These are phyloP conservation scores for Pseudocercospora cruenta DNA, from an alignment of 2,329 filamentous ascomycete species.

Conservation along the genomic window DNA sequence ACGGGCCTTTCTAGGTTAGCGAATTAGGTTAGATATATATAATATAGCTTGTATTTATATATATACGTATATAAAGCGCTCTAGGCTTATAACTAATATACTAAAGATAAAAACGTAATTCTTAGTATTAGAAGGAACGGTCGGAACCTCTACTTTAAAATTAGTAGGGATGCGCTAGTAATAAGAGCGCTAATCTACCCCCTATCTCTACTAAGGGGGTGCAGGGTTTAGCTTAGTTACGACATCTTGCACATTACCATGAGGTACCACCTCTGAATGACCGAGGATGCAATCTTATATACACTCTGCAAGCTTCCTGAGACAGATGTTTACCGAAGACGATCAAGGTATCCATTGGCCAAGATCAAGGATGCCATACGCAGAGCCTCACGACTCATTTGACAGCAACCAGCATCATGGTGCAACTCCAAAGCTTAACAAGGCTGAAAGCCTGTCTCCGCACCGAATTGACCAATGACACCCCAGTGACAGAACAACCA, in stretches of 20 bases:
- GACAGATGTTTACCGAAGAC: neutral
- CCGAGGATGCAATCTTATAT: neutral
- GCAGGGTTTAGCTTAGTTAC: no score
- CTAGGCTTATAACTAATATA: no score
- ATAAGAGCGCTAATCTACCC: no score
- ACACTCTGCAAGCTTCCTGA: constrained; percentile 2
- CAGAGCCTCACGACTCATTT: constrained; percentile 7
- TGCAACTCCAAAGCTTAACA: neutral
- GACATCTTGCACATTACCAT: neutral
- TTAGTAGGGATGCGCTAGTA: no score
- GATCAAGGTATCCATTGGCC: neutral
- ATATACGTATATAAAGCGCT: no score
- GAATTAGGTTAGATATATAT: no score
- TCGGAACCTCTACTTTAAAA: no score
- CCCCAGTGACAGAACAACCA: neutral
- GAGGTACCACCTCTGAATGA: neutral
- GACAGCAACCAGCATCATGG: neutral
- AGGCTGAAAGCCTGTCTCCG: neutral
- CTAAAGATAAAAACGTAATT: no score
- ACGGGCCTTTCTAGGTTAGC: no score
- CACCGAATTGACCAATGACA: neutral
- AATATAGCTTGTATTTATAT: no score
- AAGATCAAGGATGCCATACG: neutral
- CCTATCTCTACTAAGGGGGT: no score
- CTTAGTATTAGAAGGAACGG: no score